These are phyloP conservation scores for Cercospora canescens DNA, from an alignment of 2,329 filamentous ascomycete species.

Conservation along the genomic window DNA sequence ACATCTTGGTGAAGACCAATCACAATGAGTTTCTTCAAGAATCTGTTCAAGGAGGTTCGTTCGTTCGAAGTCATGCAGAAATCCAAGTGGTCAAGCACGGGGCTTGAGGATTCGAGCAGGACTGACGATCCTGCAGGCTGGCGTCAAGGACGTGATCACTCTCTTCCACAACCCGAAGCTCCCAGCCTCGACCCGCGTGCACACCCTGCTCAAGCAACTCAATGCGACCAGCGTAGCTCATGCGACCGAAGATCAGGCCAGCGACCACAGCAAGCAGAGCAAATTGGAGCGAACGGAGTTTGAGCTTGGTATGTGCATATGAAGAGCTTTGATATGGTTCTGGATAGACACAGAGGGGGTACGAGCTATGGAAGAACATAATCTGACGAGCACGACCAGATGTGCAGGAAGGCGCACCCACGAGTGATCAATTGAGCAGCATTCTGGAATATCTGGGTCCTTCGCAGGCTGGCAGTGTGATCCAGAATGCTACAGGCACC, in stretches of 20 bases:
- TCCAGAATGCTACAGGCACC: constrained; percentile 72
- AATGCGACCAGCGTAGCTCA: constrained; percentile 67
- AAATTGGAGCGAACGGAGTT: constrained; percentile 68
- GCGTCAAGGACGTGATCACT: constrained; percentile 76
- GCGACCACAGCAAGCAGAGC: constrained; percentile 63
- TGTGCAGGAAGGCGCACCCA: constrained; percentile 77
- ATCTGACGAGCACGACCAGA: constrained; percentile 45
- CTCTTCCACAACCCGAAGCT: constrained; percentile 87
- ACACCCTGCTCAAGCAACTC: constrained; percentile 76
- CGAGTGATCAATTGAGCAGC: constrained; percentile 75
- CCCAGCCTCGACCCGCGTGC: constrained; percentile 70
- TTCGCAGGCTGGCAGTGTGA: constrained; percentile 61
- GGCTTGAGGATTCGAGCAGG: neutral
- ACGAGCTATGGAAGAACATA: neutral
- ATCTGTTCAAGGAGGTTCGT: constrained; percentile 49
- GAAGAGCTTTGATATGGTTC: neutral
- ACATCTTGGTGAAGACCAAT: neutral
- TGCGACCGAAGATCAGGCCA: constrained; percentile 74
- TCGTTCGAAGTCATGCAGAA: too few species aligned
- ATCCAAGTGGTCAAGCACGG: neutral
- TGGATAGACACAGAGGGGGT: neutral
- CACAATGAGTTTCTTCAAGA: constrained; percentile 47
- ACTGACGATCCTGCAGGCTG: constrained; percentile 34
- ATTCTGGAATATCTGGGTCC: constrained; percentile 80
- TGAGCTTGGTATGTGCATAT: constrained; percentile 58